Evolutionary conservation across 2,329 filamentous ascomycete species (phyloP).

Genomic region (Curvularia lunata): DNA sequence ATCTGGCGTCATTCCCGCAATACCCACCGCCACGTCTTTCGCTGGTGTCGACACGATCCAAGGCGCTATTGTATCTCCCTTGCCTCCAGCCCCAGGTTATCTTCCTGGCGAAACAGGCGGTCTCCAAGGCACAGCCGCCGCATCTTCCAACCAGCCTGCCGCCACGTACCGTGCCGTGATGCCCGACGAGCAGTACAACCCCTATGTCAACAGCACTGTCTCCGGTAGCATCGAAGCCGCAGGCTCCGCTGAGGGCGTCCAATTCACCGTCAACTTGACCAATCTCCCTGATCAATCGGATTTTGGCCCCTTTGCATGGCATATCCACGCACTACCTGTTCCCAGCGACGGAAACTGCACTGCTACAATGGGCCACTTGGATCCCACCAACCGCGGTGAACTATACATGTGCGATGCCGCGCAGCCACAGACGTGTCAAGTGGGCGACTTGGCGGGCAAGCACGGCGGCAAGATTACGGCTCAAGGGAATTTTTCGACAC

Average conservation of each 20-base stretch:
- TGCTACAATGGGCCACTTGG: constrained; percentile 46
- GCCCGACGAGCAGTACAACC: constrained; percentile 31
- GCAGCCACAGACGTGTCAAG: constrained; percentile 46
- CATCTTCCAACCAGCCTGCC: constrained; percentile 27
- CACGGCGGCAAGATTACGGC: constrained; percentile 48
- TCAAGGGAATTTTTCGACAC: constrained; percentile 34
- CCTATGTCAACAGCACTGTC: constrained; percentile 27
- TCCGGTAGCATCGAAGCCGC: constrained; percentile 43
- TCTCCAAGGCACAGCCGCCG: constrained; percentile 29
- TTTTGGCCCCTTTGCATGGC: constrained; percentile 41
- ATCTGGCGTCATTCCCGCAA: constrained; percentile 30
- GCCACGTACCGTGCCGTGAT: constrained; percentile 34
- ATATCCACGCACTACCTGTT: constrained; percentile 50
- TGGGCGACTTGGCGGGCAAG: constrained; percentile 53
- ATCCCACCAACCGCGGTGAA: constrained; percentile 47
- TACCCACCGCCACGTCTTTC: constrained; percentile 27
- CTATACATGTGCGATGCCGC: constrained; percentile 42
- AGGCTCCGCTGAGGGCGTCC: constrained; percentile 41
- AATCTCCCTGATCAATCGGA: constrained; percentile 43
- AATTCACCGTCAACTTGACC: constrained; percentile 48
- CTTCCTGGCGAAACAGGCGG: constrained; percentile 18
- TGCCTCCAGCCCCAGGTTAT: constrained; percentile 31
- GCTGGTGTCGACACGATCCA: constrained; percentile 33
- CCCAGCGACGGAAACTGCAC: constrained; percentile 49
- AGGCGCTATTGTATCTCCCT: constrained; percentile 34